These are phyloP conservation scores for Avena insularis DNA, from an alignment of 176 grass and related monocot genomes.

Conservation along the genomic window DNA sequence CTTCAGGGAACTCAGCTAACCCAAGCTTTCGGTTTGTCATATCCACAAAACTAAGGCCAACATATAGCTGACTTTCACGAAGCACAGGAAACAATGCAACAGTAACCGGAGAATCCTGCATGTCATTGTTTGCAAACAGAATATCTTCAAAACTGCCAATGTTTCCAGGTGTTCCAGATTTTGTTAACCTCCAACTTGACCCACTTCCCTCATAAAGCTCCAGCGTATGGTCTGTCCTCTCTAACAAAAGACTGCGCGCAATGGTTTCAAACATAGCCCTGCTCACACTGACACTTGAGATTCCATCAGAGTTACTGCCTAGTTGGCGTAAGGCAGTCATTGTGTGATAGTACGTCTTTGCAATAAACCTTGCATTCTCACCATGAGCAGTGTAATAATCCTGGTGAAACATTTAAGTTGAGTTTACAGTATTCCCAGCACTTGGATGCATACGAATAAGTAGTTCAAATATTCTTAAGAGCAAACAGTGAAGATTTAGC, in stretches of 20 bases:
- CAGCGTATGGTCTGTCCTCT: conserved; percentile 84
- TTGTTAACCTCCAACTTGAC: conserved; percentile 86
- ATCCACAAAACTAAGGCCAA: conserved; percentile 93
- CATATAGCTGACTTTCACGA: conserved; percentile 71
- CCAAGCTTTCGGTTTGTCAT: conserved; percentile 88
- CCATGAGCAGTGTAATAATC: conserved; percentile 98
- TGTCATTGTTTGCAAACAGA: conserved; percentile 98
- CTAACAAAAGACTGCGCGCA: conserved; percentile 85
- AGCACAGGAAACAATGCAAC: conserved; percentile 76
- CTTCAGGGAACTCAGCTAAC: conserved; percentile 87
- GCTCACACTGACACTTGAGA: conserved; percentile 86
- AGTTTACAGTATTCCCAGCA: conserved; percentile 36
- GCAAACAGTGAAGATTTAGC: conserved; percentile 14
- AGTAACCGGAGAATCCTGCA: conserved; percentile 89
- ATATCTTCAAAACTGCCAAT: conserved; percentile 96
- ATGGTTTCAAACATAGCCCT: conserved; percentile 96
- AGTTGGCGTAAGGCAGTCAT: conserved; percentile 84
- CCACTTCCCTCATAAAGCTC: conserved; percentile 96
- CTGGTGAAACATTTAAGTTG: conserved; percentile 53
- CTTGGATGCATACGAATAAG: conserved; percentile 21
- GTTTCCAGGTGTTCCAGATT: conserved; percentile 94
- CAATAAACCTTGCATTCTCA: conserved; percentile 91
- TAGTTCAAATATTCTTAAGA: conserved; percentile 4
- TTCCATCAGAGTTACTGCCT: conserved; percentile 66
- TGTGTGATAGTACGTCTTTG: conserved; percentile 93